Base-by-base conservation (phyloP, 768 basidiomycete species). In the Amylocystis lapponica region DNA sequence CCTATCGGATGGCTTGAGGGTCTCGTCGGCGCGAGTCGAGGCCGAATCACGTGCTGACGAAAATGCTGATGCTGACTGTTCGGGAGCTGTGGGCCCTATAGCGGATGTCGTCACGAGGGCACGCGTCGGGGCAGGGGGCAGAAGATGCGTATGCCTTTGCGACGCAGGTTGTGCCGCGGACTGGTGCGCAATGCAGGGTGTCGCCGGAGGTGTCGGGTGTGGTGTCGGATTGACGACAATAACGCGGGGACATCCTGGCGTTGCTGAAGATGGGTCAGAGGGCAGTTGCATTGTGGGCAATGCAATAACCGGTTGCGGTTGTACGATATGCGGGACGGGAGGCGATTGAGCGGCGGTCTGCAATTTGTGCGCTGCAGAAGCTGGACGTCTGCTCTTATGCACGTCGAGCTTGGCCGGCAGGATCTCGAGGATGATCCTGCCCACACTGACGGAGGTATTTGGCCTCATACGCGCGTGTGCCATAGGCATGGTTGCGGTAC, bases 201-300 rank as follows among this genome's bases (percentile, higher is more conserved):
- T 85, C 2, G 79, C 73, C 3, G 86, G 87, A 6, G 87, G 86
- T 1, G 87, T 89, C 1, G 81, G 83, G 50, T 81, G 82, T 3
- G 85, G 86, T 0, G 86, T 87, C 14, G 86, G 83, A 51, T 83
- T 79, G 8, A 87, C 78, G 17, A 89, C 72, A 13, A 86, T 73
- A 5, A 89, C 71, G 21, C 72, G 69, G 12, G 81, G 81, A 25
- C 75, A 67, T 62, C 48, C 46, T 52, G 21, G 60, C 52, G 2
- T 54, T 19, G 53, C 19, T 1, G 62, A 49, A 16, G 61, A 40
- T 19, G 55, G 44, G 29, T 54, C 49, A 39, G 48, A 51, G 29
- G 61, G 61, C 22, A 58, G 40, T 45, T 56, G 55, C 3, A 57
- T 39, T 11, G 55, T 47, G 6, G 54, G 53, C 32, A 56, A 36